Evolutionary conservation across 2,329 filamentous ascomycete species (phyloP).

Genomic region (Stachybotrys chlorohalonatus): DNA sequence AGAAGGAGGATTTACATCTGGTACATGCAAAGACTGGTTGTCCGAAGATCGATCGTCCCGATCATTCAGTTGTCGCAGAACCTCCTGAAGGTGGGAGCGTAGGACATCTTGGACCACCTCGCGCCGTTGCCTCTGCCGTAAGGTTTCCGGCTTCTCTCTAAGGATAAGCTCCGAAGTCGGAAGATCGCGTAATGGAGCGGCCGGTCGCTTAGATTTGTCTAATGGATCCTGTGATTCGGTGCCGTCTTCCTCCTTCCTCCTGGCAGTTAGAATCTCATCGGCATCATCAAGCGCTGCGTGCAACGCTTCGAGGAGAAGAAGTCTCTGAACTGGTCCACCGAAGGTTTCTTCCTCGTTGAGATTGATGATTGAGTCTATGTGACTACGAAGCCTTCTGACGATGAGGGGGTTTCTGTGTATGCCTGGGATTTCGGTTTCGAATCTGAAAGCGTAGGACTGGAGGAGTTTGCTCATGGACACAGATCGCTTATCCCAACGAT

Average conservation of each 20-base stretch:
- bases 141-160: slow-evolving; percentile 6
- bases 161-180: neutral
- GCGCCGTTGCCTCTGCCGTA: slow-evolving; percentile 14
- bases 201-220: neutral
- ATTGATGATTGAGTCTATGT: slow-evolving; percentile 14
- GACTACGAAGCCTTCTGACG: slow-evolving; percentile 12
- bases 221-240: slow-evolving; percentile 4
- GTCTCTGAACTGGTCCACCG: slow-evolving; percentile 12
- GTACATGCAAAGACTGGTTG: slow-evolving; percentile 8
- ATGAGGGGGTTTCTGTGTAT: slow-evolving; percentile 12
- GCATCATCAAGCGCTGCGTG: slow-evolving; percentile 30
- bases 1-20: slow-evolving; percentile 9
- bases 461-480: slow-evolving; percentile 34
- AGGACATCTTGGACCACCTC: slow-evolving; percentile 35
- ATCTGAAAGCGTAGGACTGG: slow-evolving; percentile 23
- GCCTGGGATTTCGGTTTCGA: slow-evolving; percentile 11
- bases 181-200: neutral
- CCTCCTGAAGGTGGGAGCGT: slow-evolving; percentile 39
- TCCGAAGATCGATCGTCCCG: slow-evolving; percentile 20
- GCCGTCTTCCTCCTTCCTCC: slow-evolving; percentile 1
- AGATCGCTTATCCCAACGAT: slow-evolving; percentile 42
- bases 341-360: slow-evolving; percentile 9
- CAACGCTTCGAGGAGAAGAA: slow-evolving; percentile 27
- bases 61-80: slow-evolving; percentile 36
- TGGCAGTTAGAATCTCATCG: slow-evolving; percentile 32